Conservation (phyloP, 2,329 filamentous ascomycete species). For the Stenocarpella maydis region DNA sequence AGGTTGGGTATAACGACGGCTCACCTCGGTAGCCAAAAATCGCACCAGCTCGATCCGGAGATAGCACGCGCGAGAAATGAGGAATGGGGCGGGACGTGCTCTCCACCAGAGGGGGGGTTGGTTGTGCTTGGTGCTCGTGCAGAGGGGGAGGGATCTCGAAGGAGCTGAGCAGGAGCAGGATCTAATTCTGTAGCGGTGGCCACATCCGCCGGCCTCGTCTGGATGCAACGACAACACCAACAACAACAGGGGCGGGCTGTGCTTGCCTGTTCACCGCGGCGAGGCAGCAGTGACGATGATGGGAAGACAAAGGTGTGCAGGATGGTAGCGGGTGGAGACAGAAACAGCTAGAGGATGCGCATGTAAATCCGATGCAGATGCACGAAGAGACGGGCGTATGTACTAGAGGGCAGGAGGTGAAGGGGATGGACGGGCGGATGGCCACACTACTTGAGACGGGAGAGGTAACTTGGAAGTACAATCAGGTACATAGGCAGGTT, state of each 20-base stretch:
- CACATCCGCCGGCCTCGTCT: slow-evolving; percentile 26
- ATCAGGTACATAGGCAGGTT: background rate
- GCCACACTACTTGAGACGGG: slow-evolving; percentile 15
- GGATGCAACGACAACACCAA: background rate
- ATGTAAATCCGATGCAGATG: slow-evolving; percentile 13
- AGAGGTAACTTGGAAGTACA: background rate
- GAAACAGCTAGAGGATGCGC: slow-evolving; percentile 22
- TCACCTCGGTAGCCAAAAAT: slow-evolving; percentile 11
- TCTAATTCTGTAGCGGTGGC: slow-evolving; percentile 29
- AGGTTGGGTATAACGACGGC: slow-evolving; percentile 2
- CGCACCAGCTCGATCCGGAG: slow-evolving; percentile 15
- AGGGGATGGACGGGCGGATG: background rate
- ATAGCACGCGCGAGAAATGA: background rate
- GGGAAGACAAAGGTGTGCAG: background rate
- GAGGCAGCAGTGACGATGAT: background rate
- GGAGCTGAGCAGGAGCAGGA: slow-evolving; percentile 31
- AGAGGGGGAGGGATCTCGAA: slow-evolving; percentile 24
- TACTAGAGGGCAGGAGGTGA: background rate
- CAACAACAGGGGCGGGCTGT: background rate
- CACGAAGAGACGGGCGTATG: background rate
- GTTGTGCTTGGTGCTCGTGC: background rate
- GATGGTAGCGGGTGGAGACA: background rate
- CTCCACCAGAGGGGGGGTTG: background rate
- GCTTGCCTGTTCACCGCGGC: background rate
- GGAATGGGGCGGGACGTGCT: slow-evolving; percentile 1